A percentile compares a stretch with the other conserved stretches of the same genome.
Evolutionary conservation across 1,284 basidiomycete species (phyloP).

Genomic region (Phaffia rhodozyma): DNA sequence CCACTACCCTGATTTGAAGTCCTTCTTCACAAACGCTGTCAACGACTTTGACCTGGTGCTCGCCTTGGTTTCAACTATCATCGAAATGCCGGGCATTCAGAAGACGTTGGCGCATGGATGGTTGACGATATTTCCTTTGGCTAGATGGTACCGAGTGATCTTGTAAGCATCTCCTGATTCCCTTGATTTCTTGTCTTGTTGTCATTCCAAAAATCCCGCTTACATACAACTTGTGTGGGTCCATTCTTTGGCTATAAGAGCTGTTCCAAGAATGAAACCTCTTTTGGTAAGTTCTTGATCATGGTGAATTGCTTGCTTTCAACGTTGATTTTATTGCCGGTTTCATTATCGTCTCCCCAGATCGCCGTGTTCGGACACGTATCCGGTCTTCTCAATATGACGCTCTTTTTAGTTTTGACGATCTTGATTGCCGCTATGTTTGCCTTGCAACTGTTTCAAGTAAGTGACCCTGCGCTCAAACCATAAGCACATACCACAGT

Average conservation of each 20-base stretch:
- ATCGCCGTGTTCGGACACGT: constrained; percentile 83
- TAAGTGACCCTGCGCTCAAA: background rate
- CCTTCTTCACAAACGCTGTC: constrained; percentile 52
- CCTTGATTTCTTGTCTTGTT: background rate
- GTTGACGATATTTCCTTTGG: constrained; percentile 82
- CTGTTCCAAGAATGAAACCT: constrained; percentile 31
- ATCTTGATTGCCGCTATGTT: constrained; percentile 79
- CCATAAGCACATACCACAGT: background rate
- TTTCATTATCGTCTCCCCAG: constrained; percentile 35
- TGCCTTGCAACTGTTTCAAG: constrained; percentile 50
- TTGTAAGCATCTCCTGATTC: constrained; percentile 30
- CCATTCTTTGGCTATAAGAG: constrained; percentile 5
- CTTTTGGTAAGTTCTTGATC: constrained; percentile 23
- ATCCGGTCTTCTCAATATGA: constrained; percentile 85
- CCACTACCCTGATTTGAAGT: constrained; percentile 68
- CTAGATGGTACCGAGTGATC: constrained; percentile 88
- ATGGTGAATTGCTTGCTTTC: background rate
- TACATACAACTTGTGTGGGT: constrained; percentile 42
- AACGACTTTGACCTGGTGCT: constrained; percentile 74
- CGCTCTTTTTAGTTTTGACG: constrained; percentile 77
- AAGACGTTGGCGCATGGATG: constrained; percentile 62
- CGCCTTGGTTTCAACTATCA: constrained; percentile 65
- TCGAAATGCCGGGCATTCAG: constrained; percentile 72
- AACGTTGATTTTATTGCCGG: background rate
- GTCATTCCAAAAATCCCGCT: constrained; percentile 68